These are phyloP conservation scores for Aureobasidium sp. DNA, from an alignment of 2,329 filamentous ascomycete genomes.

Conservation along the genomic window DNA sequence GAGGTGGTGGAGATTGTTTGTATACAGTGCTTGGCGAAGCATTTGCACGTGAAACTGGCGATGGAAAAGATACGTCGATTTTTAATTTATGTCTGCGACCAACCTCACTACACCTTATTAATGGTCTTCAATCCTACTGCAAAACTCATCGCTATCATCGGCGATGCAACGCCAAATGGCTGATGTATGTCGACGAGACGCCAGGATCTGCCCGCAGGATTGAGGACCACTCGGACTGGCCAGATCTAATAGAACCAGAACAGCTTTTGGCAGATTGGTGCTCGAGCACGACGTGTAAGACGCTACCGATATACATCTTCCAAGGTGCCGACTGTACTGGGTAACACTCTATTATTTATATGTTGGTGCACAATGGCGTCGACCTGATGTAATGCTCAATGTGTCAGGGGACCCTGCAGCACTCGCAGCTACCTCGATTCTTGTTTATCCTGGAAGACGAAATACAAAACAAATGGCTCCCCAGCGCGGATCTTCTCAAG, in stretches of 20 bases:
- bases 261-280: not conserved
- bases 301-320: not conserved
- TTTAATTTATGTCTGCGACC: not conserved
- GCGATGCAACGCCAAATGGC: not conserved
- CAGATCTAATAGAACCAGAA: not conserved
- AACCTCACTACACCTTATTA: not conserved
- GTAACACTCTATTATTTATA: not conserved
- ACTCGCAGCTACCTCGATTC: not conserved
- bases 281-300: not conserved
- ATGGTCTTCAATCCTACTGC: not conserved
- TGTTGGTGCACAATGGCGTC: not conserved
- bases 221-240: not conserved
- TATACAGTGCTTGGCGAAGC: conserved; percentile 1
- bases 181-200: not conserved
- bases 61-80: not conserved
- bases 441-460: not conserved
- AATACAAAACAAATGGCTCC: not conserved
- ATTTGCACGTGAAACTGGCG: not conserved
- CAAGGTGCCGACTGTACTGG: not conserved
- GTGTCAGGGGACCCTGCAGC: not conserved
- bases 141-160: not conserved
- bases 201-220: too few species aligned
- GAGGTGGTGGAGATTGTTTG: not conserved
- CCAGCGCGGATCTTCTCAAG: not conserved
- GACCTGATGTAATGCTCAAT: conserved; percentile 2